Evolutionary conservation across 148 eudicot species (phyloP), one percentile per base, ranked within the genome.

Genomic region (Fagopyrum homotropicum): DNA sequence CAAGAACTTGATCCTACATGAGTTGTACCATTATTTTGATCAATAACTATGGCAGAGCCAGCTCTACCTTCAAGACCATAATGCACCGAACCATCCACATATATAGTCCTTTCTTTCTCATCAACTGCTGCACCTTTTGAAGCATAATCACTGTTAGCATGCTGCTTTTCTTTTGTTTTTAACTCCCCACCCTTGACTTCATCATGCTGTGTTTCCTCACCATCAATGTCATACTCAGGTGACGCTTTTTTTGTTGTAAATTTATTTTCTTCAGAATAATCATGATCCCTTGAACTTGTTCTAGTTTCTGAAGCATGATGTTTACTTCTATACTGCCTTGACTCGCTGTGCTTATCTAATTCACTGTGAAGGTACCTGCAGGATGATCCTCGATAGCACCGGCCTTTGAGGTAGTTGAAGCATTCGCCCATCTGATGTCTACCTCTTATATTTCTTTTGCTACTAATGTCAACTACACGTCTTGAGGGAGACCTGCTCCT

Each of bases 401-500:
- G 81, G 51, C 98, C 97, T 61, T 86, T 85, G 50, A 81, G 84
- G 80, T 83, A 90, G 80, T 92, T 89, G 79, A 88, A 82, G 85
- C 97, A 95, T 63, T 85, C 73, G 16, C 64, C 85, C 75, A 76
- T 72, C 71, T 81, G 82, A 77, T 73, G 75, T 66, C 79, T 90
- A 69, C 85, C 86, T 69, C 89, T 77, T 84, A 86, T 87, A 68
- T 48, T 52, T 69, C 76, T 88, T 49, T 89, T 88, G 69, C 78
- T 79, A 69, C 78, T 77, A 79, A 73, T 78, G 72, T 86, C 90
- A 81, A 71, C 79, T 44, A 85, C 81, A 51, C 78, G 84, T 75
- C 89, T 83, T 54, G 74, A 79, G 52, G 89, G 93, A 68, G 98
- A 92, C 80, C 88, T 88, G 83, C 95, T 94, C 87, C 95, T 87